phyloP scores from a whole-genome alignment of 441 rosid species.

The Arabidopsis hybrid region DNA sequence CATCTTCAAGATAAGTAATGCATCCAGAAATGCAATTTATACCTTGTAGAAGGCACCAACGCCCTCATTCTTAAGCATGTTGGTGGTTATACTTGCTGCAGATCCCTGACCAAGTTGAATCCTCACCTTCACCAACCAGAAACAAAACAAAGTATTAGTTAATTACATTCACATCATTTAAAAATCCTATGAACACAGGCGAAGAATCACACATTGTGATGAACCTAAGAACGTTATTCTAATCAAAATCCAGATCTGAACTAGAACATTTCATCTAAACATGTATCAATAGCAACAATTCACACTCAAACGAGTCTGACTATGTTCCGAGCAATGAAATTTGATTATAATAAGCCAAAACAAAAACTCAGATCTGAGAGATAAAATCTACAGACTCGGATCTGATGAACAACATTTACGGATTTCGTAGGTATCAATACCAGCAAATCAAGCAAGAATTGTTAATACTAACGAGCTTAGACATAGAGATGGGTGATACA shows the following conservation, averaged over 20 bases:
- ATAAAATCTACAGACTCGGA: constrained; percentile 25
- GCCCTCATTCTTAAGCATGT: constrained; percentile 91
- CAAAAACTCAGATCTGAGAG: constrained; percentile 33
- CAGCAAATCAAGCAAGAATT: constrained; percentile 14
- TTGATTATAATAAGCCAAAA: neutral
- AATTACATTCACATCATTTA: constrained; percentile 19
- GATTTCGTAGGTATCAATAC: neutral
- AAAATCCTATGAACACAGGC: too few species aligned
- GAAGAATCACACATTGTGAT: constrained; percentile 3
- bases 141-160: constrained; percentile 27
- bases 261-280: neutral
- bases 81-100: constrained; percentile 78
- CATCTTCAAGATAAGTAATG: constrained; percentile 2
- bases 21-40: constrained; percentile 10
- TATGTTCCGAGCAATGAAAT: neutral
- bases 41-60: constrained; percentile 94
- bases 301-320: neutral
- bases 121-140: constrained; percentile 73
- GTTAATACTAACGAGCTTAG: neutral
- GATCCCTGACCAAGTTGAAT: constrained; percentile 98
- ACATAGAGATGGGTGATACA: neutral
- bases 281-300: neutral
- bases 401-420: constrained; percentile 35
- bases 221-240: constrained; percentile 10
- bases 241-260: constrained; percentile 40